Base-by-base conservation (phyloP, 2,329 filamentous ascomycete species). In the Colletotrichum sp. region DNA sequence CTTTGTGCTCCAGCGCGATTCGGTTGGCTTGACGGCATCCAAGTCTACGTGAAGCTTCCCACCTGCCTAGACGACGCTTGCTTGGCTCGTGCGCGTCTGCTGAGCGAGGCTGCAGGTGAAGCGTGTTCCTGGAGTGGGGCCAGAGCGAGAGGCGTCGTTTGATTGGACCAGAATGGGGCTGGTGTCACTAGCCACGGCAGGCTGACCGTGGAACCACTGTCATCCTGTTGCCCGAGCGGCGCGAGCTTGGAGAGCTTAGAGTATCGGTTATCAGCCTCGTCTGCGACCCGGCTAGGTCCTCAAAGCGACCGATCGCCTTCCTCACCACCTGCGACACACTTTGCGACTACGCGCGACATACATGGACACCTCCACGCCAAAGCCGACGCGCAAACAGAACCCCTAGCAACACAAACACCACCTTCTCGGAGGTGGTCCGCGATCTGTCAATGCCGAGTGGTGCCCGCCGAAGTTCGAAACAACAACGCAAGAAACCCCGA, bases 361-460 rank as follows among this genome's bases (percentile, higher is more conserved):
- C 24, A 65, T 52, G 65, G 65, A 6, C 15, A 38, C 36, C 15
- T 43, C 30, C 43, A 55, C 24, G 48, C 34, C 26, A 34, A 21
- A 64, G 30, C 48, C 70, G 48, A 56, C 34, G 70, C 48, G 48
- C 70, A 13, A 26, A 66, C 58, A 65, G 30, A 58, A 24, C 32
- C 28, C 30, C 36, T n/a, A 36, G 15, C 34, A 56, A 48, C 58
- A 75, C 55, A 61, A 58, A 75, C 61, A 76, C 73, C 73, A 76
- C 73, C 73, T 76, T 66, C 48, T 26, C 18, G 28, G 60, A 73
- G 73, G 73, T 76, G 73, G 70, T 55, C 71, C 21, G 43, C 65
- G 36, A 68, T 48, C 56, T 66, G 74, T 76, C 74, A 76, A 76
- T 76, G 71, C 71, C 74, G 71, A 75, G 66, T 38, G 38, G 62